These are phyloP conservation scores for Poterioochromonas sp. DNA, from an alignment of 352 stramenopile species.

Conservation along the genomic window DNA sequence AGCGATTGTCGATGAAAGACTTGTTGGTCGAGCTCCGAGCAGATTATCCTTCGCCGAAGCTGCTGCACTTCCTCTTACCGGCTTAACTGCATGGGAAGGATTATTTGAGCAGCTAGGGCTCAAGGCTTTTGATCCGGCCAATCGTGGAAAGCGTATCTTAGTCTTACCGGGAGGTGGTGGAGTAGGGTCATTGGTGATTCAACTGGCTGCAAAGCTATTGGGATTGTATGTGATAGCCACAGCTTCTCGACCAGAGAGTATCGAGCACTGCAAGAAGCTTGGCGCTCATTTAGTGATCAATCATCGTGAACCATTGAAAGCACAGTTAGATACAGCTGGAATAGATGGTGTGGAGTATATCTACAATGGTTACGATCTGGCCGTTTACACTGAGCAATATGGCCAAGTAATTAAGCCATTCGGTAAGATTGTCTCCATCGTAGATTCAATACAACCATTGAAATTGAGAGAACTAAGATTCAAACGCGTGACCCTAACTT, in stretches of 20 bases:
- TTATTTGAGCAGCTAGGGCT: slow-evolving; percentile 26
- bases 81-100: slow-evolving; percentile 27
- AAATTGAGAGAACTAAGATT: background rate
- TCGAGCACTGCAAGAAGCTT: slow-evolving; percentile 17
- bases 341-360: slow-evolving; percentile 33
- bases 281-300: slow-evolving; percentile 33
- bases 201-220: slow-evolving; percentile 29
- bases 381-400: slow-evolving; percentile 1
- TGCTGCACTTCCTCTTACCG: slow-evolving; percentile 27
- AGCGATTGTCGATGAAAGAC: slow-evolving; percentile 12
- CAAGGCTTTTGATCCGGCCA: background rate
- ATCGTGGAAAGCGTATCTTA: slow-evolving; percentile 8
- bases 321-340: slow-evolving; percentile 21
- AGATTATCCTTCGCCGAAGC: slow-evolving; percentile 24
- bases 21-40: slow-evolving; percentile 24
- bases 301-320: slow-evolving; percentile 15
- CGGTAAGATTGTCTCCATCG: background rate
- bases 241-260: slow-evolving; percentile 30
- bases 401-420: slow-evolving; percentile 28
- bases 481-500: slow-evolving; percentile 17
- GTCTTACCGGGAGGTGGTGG: slow-evolving; percentile 19
- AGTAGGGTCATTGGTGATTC: slow-evolving; percentile 30
- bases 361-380: background rate
- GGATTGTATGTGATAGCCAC: slow-evolving; percentile 34
- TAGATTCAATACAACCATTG: background rate